phyloP scores from a whole-genome alignment of 2,329 filamentous ascomycete species.

The Colletotrichum spaethianum region DNA sequence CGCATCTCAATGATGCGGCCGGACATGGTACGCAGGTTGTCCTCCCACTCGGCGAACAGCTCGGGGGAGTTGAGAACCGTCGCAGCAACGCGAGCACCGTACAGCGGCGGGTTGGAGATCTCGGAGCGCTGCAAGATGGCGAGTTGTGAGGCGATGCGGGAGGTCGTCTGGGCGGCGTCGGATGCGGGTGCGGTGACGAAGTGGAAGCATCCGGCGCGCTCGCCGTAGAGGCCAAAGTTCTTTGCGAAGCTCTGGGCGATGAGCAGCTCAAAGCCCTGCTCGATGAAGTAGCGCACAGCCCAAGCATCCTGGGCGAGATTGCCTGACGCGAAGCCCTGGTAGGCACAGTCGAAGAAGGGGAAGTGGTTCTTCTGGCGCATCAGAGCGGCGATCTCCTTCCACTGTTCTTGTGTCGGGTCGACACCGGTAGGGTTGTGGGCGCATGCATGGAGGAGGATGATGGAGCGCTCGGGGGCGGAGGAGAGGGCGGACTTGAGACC shows the following conservation, averaged over 20 bases:
- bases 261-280: slow-evolving; percentile 90
- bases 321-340: slow-evolving; percentile 97
- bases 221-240: slow-evolving; percentile 97
- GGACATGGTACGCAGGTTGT: slow-evolving; percentile 92
- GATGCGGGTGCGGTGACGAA: slow-evolving; percentile 82
- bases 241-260: slow-evolving; percentile 97
- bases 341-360: slow-evolving; percentile 98
- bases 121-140: slow-evolving; percentile 96
- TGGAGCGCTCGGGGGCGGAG: slow-evolving; percentile 81
- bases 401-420: slow-evolving; percentile 93
- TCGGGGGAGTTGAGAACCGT: slow-evolving; percentile 85
- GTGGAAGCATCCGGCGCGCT: slow-evolving; percentile 97
- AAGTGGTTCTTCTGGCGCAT: slow-evolving; percentile 87
- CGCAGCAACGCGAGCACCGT: slow-evolving; percentile 91
- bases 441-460: slow-evolving; percentile 94
- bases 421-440: slow-evolving; percentile 99
- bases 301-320: slow-evolving; percentile 87
- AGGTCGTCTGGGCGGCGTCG: slow-evolving; percentile 73
- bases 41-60: slow-evolving; percentile 93
- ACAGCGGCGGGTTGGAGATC: slow-evolving; percentile 96
- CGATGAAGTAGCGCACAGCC: slow-evolving; percentile 94
- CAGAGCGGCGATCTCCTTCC: slow-evolving; percentile 87
- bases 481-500: slow-evolving; percentile 84
- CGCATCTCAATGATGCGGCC: slow-evolving; percentile 96
- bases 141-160: slow-evolving; percentile 86